Conservation (phyloP, 2,329 filamentous ascomycete species). For the Emergomyces africanus region DNA sequence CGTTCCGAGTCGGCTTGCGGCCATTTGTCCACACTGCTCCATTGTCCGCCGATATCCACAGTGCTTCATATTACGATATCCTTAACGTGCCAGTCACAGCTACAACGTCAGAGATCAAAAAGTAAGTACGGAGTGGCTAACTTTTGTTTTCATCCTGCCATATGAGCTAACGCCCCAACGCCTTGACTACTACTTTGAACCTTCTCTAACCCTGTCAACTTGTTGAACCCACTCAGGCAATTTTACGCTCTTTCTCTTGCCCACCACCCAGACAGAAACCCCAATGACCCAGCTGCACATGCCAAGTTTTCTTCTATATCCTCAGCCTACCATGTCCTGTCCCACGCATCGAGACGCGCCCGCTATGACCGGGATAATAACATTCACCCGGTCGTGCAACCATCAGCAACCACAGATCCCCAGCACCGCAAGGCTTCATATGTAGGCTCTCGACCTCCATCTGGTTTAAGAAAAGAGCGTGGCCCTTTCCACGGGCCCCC, state of each 20-base stretch:
- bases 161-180: background rate
- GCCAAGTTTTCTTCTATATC: conserved; percentile 70
- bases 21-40: conserved; percentile 35
- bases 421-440: conserved; percentile 37
- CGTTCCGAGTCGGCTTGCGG: conserved; percentile 8
- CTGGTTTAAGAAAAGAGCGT: conserved; percentile 64
- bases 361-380: conserved; percentile 58
- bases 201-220: background rate
- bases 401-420: conserved; percentile 19
- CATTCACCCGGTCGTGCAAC: conserved; percentile 19
- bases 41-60: conserved; percentile 17
- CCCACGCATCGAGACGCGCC: conserved; percentile 58
- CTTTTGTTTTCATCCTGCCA: background rate
- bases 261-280: conserved; percentile 89
- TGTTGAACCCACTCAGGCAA: conserved; percentile 25
- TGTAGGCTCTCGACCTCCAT: conserved; percentile 55
- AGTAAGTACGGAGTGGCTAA: conserved; percentile 36
- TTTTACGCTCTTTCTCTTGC: conserved; percentile 88
- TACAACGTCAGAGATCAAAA: conserved; percentile 68
- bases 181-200: background rate
- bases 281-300: conserved; percentile 55
- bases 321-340: conserved; percentile 70
- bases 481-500: conserved; percentile 73
- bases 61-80: conserved; percentile 65
- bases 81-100: conserved; percentile 61